Base-by-base conservation (phyloP, 148 eudicot genomes). In the Diospyros kaki region DNA sequence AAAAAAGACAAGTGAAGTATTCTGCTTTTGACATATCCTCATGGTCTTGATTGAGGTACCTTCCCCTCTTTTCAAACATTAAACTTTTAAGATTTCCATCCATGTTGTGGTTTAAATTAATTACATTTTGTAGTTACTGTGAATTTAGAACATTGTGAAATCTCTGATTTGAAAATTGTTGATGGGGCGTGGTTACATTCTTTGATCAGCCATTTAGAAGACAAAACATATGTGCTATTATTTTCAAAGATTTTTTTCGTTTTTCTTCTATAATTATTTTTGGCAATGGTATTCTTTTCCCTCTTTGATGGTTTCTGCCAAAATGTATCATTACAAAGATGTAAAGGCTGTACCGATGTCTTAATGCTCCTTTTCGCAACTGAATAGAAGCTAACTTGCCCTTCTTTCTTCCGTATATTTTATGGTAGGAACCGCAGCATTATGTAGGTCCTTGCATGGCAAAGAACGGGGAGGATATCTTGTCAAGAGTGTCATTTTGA, bases 1-100 rank as follows among this genome's bases (percentile, higher is more conserved):
- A 80, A 67, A 68, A 86, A 93, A 71, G 84, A 80, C 10, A 71
- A 69, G 39, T 69, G 60, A 69, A 13, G 6, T 38, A 51, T 50
- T 41, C 53, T 17, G 50, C 15, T 53, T 6, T 9, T 53, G 28
- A 28, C 28, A 28, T 28, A 28, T 14, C 12, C 12, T 53, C 9
- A 12, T 3, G 1, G 12, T 3, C 11, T 54, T 14, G 12, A 9
- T 12, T 6, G 3, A 54, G 12, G 12, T 9, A 14, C 58, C 11
- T 54, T 54, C 14, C 14, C 1, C 11, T 3, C 12, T 12, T 12
- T 9, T 54, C 3, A 54, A 14, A 54, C 3, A 9, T 9, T 12
- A 54, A 14, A 0, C 28, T 28, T 28, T 28, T 28, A 54, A 2
- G 2, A 14, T 12, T 55, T 12, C 4, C 59, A 55, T 55, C 10